A percentile compares a stretch with the other conserved stretches of the same genome.
Evolutionary conservation across 148 eudicot species (phyloP).

Genomic region (Euryodendron excelsum): DNA sequence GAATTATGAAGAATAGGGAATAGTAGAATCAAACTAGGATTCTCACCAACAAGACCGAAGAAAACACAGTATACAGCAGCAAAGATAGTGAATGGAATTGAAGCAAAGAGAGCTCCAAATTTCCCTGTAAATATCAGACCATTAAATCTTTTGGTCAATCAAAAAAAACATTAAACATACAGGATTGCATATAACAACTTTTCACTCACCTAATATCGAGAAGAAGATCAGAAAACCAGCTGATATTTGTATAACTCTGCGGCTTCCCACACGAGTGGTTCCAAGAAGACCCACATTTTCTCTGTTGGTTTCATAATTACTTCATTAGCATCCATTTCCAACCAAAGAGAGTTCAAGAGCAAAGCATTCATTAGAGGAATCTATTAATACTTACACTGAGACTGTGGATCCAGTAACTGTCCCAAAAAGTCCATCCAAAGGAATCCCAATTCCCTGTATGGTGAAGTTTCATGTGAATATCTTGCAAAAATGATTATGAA

Average conservation of each 20-base stretch:
- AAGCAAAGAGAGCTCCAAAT: constrained; percentile 97
- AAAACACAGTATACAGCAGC: constrained; percentile 91
- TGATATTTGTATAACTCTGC: constrained; percentile 88
- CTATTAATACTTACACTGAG: constrained; percentile 69
- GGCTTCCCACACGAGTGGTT: constrained; percentile 95
- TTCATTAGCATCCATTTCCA: constrained; percentile 8
- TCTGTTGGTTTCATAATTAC: constrained; percentile 41
- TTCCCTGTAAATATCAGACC: constrained; percentile 50
- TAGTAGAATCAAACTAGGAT: too few relatives aligned
- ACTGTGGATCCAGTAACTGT: constrained; percentile 89
- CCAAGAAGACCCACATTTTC: constrained; percentile 96
- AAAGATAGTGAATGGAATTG: constrained; percentile 93
- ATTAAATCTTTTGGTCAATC: neutral
- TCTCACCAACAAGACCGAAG: constrained; percentile 93
- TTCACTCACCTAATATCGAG: constrained; percentile 77
- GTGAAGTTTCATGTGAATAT: neutral
- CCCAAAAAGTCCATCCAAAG: constrained; percentile 88
- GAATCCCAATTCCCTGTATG: constrained; percentile 79
- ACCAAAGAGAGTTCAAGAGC: neutral
- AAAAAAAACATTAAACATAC: too few relatives aligned
- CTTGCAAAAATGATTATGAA: neutral
- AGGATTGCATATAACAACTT: too few relatives aligned
- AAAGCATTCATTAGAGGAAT: neutral
- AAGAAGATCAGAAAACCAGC: constrained; percentile 99
- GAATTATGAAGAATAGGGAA: neutral